Conservation (phyloP, 768 basidiomycete genomes). For the Xerocomus potaroensis region DNA sequence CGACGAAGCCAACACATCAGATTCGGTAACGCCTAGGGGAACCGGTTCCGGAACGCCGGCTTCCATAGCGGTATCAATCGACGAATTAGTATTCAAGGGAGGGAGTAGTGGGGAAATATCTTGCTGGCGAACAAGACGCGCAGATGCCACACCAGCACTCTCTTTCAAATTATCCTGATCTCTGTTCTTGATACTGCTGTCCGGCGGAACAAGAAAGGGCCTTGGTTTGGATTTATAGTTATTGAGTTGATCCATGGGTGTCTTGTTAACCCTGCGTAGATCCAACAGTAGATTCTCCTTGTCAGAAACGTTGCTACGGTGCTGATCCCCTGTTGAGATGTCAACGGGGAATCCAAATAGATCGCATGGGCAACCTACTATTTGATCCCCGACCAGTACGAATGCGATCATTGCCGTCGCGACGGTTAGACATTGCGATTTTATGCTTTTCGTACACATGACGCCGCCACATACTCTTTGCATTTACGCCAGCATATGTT, state of each 20-base stretch:
- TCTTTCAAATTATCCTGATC: conserved; percentile 14
- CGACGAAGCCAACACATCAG: conserved; percentile 16
- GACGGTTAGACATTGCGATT: conserved; percentile 83
- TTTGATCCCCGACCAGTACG: conserved; percentile 57
- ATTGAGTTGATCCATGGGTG: conserved; percentile 15
- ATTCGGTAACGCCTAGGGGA: not conserved
- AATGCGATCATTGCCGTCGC: conserved; percentile 62
- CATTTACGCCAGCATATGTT: conserved; percentile 82
- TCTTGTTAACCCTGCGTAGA: conserved; percentile 27
- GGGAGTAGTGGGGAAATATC: conserved; percentile 24
- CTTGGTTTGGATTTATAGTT: conserved; percentile 19
- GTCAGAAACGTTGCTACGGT: conserved; percentile 38
- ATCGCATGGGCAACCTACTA: conserved; percentile 43
- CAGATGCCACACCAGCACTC: conserved; percentile 10
- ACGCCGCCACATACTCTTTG: conserved; percentile 88
- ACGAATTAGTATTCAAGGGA: conserved; percentile 3
- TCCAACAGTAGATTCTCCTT: conserved; percentile 32
- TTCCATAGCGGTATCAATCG: not conserved
- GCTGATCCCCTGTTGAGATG: conserved; percentile 54
- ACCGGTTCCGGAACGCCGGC: conserved; percentile 1
- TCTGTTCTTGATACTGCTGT: conserved; percentile 10
- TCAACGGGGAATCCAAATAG: conserved; percentile 17
- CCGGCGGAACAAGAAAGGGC: conserved; percentile 18
- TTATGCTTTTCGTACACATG: conserved; percentile 90
- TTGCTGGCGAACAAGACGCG: conserved; percentile 24